Evolutionary conservation across 768 basidiomycete species (phyloP), one percentile per base, ranked within the genome.

Genomic region (Leccinum broughii): DNA sequence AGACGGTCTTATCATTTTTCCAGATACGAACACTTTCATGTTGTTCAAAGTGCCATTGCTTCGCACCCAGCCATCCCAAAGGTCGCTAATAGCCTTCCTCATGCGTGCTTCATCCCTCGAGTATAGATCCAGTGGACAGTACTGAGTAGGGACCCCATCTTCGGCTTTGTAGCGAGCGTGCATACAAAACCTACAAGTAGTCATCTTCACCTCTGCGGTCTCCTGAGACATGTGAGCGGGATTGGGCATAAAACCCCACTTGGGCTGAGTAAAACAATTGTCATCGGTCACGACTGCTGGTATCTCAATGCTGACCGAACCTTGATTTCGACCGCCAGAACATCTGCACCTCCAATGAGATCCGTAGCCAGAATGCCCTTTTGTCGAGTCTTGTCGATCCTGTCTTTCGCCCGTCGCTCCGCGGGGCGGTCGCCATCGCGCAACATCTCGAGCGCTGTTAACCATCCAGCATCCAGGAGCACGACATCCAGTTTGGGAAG

Each of bases 171-270:
- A 69, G 60, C 84, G 79, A 2, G 85, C 78, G 72, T 98, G 93
- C 89, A 98, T 91, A 72, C 93, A 95, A 73, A 93, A 95, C 63
- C 96, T 84, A 77, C 95, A 96, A 15, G 90, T 88, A 41, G 73
- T 76, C 7, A 79, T 78, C 78, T 98, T 98, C 64, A 85, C 74
- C 1, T 68, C 60, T 14, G 73, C 78, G 1, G 87, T 89, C 41
- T 76, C 74, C 3, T 78, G 66, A 6, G 93, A 89, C 39, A 95
- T 78, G 73, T 88, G 81, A 2, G 67, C 64, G 6, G 81, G 68
- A 34, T 78, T 80, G 3, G 96, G 94, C 41, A 98, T 75, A 74
- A 99, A 97, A 3, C 87, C 93, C 95, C 96, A 99, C 79, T 99
- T 99, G 34, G 96, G 96, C 96, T 97, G 69, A 5, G 34, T 56